A percentile compares a stretch with the other conserved stretches of the same genome.
These are phyloP conservation scores for Chenopodium album DNA, from an alignment of 148 eudicot species.

Conservation along the genomic window DNA sequence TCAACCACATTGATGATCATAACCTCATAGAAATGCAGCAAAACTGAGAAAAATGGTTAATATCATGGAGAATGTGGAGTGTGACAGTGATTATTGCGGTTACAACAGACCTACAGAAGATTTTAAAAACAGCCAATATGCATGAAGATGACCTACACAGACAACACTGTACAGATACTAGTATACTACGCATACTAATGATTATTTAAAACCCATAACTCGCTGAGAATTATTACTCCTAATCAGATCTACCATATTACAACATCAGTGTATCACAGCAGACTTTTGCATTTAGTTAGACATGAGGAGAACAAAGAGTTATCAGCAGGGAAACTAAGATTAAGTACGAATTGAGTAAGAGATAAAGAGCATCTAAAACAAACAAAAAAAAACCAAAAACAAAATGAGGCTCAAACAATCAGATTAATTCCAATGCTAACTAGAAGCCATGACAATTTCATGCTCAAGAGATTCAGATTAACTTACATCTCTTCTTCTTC, in stretches of 20 bases:
- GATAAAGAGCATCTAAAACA: not conserved
- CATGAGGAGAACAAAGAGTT: not conserved
- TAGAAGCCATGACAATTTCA: not conserved
- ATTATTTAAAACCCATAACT: not conserved
- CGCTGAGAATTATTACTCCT: not conserved
- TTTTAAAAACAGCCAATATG: not conserved
- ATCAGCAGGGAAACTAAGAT: not conserved
- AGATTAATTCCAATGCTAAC: not conserved
- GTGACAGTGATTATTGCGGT: not conserved
- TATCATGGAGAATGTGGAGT: not conserved
- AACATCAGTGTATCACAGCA: not conserved
- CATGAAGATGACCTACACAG: not conserved
- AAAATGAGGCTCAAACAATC: not conserved
- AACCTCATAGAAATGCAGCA: not conserved
- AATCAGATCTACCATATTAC: not conserved
- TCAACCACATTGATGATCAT: not conserved
- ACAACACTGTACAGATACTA: no score
- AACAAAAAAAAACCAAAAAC: not conserved
- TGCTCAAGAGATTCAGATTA: not conserved
- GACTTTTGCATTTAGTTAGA: not conserved
- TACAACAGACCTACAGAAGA: not conserved
- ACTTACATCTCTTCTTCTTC: conserved; percentile 98
- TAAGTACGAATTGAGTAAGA: not conserved
- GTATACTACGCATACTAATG: no score
- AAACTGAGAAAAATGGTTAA: not conserved